Conservation (phyloP, 139 green algal species). For the Pleodorina starrii region DNA sequence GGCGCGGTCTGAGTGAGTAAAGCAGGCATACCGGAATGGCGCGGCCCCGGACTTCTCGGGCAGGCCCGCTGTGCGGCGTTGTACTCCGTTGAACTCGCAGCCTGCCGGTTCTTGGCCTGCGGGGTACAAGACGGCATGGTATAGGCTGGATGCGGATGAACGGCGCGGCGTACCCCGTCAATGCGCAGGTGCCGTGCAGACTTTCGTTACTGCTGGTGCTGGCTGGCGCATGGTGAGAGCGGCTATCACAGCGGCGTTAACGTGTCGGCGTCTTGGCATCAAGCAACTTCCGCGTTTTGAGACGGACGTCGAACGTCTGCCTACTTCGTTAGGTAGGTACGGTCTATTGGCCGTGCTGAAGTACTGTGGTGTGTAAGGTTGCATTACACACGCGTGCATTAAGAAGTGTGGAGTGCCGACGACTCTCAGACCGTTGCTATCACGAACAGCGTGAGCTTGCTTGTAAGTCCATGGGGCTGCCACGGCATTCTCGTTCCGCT, state of each 20-base stretch:
- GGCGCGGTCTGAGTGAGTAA: no score
- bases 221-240: not conserved
- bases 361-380: no score
- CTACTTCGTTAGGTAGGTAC: slow-evolving; percentile 12
- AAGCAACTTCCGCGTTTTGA: not conserved
- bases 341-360: not conserved
- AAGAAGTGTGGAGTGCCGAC: no score
- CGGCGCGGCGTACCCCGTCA: not conserved
- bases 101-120: not conserved
- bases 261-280: not conserved
- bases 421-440: no score
- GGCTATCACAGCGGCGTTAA: slow-evolving; percentile 1
- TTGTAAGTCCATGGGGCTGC: no score
- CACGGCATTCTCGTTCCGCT: no score
- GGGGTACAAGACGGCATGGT: not conserved
- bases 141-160: slow-evolving; percentile 22
- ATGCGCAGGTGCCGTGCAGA: slow-evolving; percentile 30
- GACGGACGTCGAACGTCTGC: not conserved
- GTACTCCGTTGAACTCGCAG: no score
- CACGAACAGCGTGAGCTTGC: no score
- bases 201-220: not conserved
- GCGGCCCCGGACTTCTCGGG: no score
- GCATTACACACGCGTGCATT: no score
- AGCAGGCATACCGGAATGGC: no score
- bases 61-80: no score